Base-by-base conservation (phyloP, 257 asterid genomes). In the Gentiana macrophylla region DNA sequence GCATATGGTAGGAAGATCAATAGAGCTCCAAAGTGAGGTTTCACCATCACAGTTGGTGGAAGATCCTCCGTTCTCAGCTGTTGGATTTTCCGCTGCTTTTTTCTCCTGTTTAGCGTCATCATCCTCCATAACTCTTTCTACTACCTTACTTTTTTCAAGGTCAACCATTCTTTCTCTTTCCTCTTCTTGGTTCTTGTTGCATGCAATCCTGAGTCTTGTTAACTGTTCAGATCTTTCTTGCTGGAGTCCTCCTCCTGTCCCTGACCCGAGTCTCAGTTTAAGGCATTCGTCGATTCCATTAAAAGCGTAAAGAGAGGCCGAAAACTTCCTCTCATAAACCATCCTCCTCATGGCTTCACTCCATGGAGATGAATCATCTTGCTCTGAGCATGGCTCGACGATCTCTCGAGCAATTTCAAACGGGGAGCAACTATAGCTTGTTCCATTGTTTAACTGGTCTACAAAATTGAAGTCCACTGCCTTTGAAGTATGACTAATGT, bases 301-400 rank as follows among this genome's bases (percentile, higher is more conserved):
- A 48, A 84, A 81, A 0, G 94, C 90, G 49, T 84, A 84, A 8
- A 84, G 65, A 8, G 86, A 77, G n/a, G 94, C 94, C 1, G 94
- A 84, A 56, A 74, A 77, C 57, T 81, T 81, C 74, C 94, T 77
- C 79, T 84, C 94, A 44, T 81, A 84, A 53, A 63, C 79, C 86
- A 83, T 80, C 71, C 86, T 73, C 74, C 71, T 79, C 86, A 79
- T 79, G 0, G 80, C 81, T 59, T 84, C 94, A 32, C 68, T 81
- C 49, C 9, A 11, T 12, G 9, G 11, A 4, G 50, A 56, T 5
- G 82, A 70, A 51, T 73, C 79, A 47, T 70, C 70, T 35, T 66
- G 46, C 46, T 41, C 62, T 46, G 47, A 41, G 11, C n/a, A 37
- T 9, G 65, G 53, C 24, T 70, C 63, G 3, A 78, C 61, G 3